phyloP scores from a whole-genome alignment of 2,329 filamentous ascomycete species.

The Aureobasidium sp. region DNA sequence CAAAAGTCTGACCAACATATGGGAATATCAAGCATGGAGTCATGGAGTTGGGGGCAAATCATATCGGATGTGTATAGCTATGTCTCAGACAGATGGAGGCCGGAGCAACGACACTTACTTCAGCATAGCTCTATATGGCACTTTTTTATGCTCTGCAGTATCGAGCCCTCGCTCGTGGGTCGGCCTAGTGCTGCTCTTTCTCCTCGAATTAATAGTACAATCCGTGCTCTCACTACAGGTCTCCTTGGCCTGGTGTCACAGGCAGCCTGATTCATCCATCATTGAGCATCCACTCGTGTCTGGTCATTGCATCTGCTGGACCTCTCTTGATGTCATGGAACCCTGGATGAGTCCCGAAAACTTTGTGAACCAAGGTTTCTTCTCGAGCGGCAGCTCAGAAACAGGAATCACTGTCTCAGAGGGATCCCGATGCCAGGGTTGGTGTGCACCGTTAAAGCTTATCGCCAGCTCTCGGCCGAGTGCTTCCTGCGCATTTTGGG shows the following conservation, averaged over 20 bases:
- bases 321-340: background rate
- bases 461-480: background rate
- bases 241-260: background rate
- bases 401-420: background rate
- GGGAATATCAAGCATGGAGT: slow-evolving; percentile 9
- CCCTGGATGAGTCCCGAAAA: accelerated
- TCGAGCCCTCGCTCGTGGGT: background rate
- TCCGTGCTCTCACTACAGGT: background rate
- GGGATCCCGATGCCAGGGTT: background rate
- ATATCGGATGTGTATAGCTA: slow-evolving; percentile 6
- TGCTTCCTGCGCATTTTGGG: background rate
- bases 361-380: too few species aligned
- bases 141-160: background rate
- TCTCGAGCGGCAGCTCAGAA: background rate
- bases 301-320: background rate
- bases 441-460: background rate
- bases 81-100: background rate
- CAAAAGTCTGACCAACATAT: background rate
- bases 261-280: background rate
- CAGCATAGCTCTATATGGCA: background rate
- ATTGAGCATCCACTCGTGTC: background rate
- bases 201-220: background rate
- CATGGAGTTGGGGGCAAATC: background rate
- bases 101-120: background rate
- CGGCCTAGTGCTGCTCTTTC: background rate